A percentile compares a stretch with the other conserved stretches of the same genome.
These are phyloP conservation scores for Choiromyces venosus DNA, from an alignment of 495 filamentous ascomycete genomes.

Conservation along the genomic window DNA sequence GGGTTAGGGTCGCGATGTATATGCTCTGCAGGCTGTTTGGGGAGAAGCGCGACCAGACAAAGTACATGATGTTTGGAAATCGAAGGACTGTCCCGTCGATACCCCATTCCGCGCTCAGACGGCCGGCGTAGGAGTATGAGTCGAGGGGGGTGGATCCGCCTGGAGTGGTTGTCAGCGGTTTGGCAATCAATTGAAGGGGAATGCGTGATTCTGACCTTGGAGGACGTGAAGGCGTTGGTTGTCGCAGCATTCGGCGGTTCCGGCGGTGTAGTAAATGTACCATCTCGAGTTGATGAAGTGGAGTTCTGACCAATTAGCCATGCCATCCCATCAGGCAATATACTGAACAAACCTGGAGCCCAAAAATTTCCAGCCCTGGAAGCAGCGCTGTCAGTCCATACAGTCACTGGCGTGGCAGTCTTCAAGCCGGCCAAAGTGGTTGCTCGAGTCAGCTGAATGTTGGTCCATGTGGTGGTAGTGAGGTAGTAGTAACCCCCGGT, in stretches of 20 bases:
- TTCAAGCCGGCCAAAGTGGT: slow-evolving; percentile 50
- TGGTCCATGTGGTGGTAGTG: slow-evolving; percentile 48
- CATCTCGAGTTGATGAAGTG: slow-evolving; percentile 35
- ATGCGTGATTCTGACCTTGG: slow-evolving; percentile 26
- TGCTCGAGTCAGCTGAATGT: slow-evolving; percentile 50
- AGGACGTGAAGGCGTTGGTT: slow-evolving; percentile 46
- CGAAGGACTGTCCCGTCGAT: slow-evolving; percentile 49
- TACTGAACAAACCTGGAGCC: slow-evolving; percentile 50
- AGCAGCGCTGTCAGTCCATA: slow-evolving; percentile 46
- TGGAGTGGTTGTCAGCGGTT: slow-evolving; percentile 7
- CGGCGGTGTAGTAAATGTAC: slow-evolving; percentile 34
- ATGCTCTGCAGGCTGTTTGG: slow-evolving; percentile 46
- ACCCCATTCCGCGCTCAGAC: slow-evolving; percentile 46
- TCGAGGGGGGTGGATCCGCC: slow-evolving; percentile 48
- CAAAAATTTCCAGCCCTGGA: slow-evolving; percentile 52
- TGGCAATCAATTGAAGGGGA: background rate
- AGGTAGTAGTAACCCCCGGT: slow-evolving; percentile 49
- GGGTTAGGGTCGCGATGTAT: slow-evolving; percentile 46
- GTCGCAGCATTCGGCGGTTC: slow-evolving; percentile 26
- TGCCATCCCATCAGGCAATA: background rate
- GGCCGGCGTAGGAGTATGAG: slow-evolving; percentile 27
- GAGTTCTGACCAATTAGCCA: slow-evolving; percentile 16
- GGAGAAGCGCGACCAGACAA: slow-evolving; percentile 50
- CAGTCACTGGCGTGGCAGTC: slow-evolving; percentile 48
- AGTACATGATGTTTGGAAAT: slow-evolving; percentile 44